Conservation (phyloP, 257 asterid species). For the Coffea eugenioides region DNA sequence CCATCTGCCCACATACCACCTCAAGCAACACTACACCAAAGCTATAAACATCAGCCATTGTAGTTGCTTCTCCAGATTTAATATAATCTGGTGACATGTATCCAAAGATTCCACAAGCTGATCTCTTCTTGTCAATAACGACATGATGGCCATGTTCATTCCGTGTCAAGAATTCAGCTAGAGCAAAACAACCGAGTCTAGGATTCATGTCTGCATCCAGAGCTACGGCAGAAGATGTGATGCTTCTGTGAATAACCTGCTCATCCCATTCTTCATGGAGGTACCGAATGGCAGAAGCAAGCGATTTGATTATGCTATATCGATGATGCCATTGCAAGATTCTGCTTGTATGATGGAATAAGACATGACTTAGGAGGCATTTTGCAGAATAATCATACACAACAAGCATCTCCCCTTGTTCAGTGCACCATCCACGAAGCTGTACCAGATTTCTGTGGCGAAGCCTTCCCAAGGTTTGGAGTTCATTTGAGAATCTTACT, state of each 20-base stretch:
- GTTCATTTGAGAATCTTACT: constrained; percentile 69
- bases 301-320: constrained; percentile 68
- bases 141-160: constrained; percentile 68
- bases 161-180: constrained; percentile 79
- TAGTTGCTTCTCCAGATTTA: constrained; percentile 72
- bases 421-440: constrained; percentile 98
- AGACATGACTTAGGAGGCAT: constrained; percentile 53
- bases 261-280: constrained; percentile 99
- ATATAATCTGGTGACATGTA: constrained; percentile 82
- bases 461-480: constrained; percentile 66
- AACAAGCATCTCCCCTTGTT: constrained; percentile 97
- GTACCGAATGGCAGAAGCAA: constrained; percentile 80
- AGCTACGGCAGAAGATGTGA: constrained; percentile 78
- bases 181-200: constrained; percentile 83
- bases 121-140: constrained; percentile 48
- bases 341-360: constrained; percentile 43
- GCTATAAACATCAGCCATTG: constrained; percentile 90
- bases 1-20: constrained; percentile 70
- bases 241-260: constrained; percentile 82
- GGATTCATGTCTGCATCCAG: constrained; percentile 81
- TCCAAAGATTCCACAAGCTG: constrained; percentile 81
- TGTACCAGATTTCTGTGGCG: constrained; percentile 81
- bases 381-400: constrained; percentile 65
- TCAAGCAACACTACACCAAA: constrained; percentile 86
- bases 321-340: constrained; percentile 55